Evolutionary conservation across 805 yeast genomes (phyloP).

Genomic region (Nakazawaea sp.): DNA sequence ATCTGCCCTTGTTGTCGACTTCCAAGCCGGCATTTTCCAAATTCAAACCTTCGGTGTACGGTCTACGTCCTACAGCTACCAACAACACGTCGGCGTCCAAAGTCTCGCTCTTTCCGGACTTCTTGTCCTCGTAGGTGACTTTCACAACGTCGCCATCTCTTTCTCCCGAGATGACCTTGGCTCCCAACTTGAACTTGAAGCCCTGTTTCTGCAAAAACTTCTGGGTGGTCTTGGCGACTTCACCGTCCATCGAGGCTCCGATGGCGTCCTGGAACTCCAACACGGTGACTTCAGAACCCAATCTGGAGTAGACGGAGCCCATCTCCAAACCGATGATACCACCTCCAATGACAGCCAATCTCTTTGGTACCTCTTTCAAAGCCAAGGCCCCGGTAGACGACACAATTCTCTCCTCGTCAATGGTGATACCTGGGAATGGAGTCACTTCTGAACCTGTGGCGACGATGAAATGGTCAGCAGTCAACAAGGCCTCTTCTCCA

Average conservation of each 20-base stretch:
- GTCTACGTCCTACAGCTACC: slow-evolving; percentile 99
- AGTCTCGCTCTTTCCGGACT: slow-evolving; percentile 72
- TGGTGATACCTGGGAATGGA: slow-evolving; percentile 96
- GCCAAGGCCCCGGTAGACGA: slow-evolving; percentile 89
- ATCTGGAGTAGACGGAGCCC: slow-evolving; percentile 96
- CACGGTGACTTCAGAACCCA: slow-evolving; percentile 93
- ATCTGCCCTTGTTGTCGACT: slow-evolving; percentile 84
- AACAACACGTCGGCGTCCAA: slow-evolving; percentile 88
- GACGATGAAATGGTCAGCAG: slow-evolving; percentile 83
- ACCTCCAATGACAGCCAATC: slow-evolving; percentile 91
- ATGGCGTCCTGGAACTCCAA: slow-evolving; percentile 84
- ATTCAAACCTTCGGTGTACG: slow-evolving; percentile 84
- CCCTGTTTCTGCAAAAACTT: slow-evolving; percentile 94
- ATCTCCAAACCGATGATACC: slow-evolving; percentile 99
- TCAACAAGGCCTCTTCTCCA: slow-evolving; percentile 60
- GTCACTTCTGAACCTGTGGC: slow-evolving; percentile 99
- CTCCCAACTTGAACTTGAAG: slow-evolving; percentile 82
- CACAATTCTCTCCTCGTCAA: slow-evolving; percentile 96
- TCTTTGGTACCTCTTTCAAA: slow-evolving; percentile 87
- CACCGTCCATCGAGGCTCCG: slow-evolving; percentile 98
- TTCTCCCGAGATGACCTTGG: slow-evolving; percentile 83
- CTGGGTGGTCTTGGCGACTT: slow-evolving; percentile 85
- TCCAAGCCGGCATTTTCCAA: slow-evolving; percentile 88
- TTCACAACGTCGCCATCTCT: slow-evolving; percentile 86
- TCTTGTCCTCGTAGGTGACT: slow-evolving; percentile 83